Conservation (phyloP, 1,284 basidiomycete genomes). For the Omphalotus olearius region DNA sequence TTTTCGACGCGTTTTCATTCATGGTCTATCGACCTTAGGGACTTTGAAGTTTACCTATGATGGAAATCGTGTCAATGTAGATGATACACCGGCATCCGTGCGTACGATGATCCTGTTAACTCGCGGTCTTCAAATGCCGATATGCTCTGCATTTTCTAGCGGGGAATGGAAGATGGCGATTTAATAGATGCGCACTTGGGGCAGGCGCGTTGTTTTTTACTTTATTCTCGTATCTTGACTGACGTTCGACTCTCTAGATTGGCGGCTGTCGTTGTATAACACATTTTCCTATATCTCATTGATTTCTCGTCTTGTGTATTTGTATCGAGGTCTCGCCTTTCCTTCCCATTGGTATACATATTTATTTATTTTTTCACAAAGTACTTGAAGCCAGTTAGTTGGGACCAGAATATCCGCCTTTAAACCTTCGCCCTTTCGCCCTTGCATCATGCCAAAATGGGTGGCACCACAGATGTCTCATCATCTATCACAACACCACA, state of each 20-base stretch:
- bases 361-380: too few relatives aligned
- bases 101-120: slow-evolving; percentile 16
- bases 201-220: slow-evolving; percentile 35
- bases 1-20: neutral
- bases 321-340: neutral
- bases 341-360: too few relatives aligned
- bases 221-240: neutral
- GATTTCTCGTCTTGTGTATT: neutral
- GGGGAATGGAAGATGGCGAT: slow-evolving; percentile 55
- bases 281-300: neutral
- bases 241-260: neutral
- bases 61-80: slow-evolving; percentile 41
- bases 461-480: too few relatives aligned
- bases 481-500: too few relatives aligned
- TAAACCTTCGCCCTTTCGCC: too few relatives aligned
- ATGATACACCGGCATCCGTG: slow-evolving; percentile 51
- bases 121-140: neutral
- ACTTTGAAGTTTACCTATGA: slow-evolving; percentile 57
- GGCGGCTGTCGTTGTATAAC: neutral
- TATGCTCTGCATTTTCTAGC: slow-evolving; percentile 23
- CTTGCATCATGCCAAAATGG: too few relatives aligned
- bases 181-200: slow-evolving; percentile 50
- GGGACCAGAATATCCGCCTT: too few relatives aligned
- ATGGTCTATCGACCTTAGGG: slow-evolving; percentile 26
- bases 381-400: too few relatives aligned